phyloP scores from a whole-genome alignment of 2,329 filamentous ascomycete species.

The Ascochyta viciae-villosae region DNA sequence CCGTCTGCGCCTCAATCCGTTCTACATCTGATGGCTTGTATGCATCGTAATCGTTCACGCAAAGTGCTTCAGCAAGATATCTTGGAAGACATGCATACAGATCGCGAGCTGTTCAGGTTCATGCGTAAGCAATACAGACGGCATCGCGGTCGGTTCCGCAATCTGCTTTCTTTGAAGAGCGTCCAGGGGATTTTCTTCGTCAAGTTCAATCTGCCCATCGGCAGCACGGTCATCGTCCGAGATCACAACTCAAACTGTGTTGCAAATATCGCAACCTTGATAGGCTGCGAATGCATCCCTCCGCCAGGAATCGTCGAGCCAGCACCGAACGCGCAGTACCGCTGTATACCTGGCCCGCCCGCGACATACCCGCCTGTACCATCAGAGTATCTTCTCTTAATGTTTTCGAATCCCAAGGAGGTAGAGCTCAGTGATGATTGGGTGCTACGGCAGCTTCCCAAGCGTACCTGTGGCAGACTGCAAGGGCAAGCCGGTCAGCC shows the following conservation, averaged over 20 bases:
- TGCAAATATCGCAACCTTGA: neutral
- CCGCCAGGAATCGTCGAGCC: slow-evolving; percentile 31
- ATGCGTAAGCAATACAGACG: slow-evolving; percentile 19
- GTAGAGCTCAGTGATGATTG: slow-evolving; percentile 26
- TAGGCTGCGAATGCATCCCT: slow-evolving; percentile 31
- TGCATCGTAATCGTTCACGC: slow-evolving; percentile 17
- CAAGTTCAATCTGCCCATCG: slow-evolving; percentile 27
- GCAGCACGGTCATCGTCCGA: slow-evolving; percentile 31
- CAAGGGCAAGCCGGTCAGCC: slow-evolving; percentile 24
- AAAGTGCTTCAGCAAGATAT: slow-evolving; percentile 29
- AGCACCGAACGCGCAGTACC: slow-evolving; percentile 31
- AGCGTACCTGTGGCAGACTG: slow-evolving; percentile 28
- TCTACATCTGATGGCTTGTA: slow-evolving; percentile 31
- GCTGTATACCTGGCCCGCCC: slow-evolving; percentile 28
- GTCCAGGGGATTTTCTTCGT: slow-evolving; percentile 32
- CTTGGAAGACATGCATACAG: slow-evolving; percentile 22
- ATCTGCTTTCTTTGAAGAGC: slow-evolving; percentile 20
- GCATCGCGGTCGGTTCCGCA: slow-evolving; percentile 17
- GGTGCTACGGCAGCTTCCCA: slow-evolving; percentile 33
- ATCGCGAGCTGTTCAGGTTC: slow-evolving; percentile 29
- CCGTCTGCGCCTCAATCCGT: neutral
- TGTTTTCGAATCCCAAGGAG: slow-evolving; percentile 27
- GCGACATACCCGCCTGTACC: slow-evolving; percentile 29
- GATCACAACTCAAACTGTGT: slow-evolving; percentile 26
- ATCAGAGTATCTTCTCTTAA: slow-evolving; percentile 27